A percentile compares a stretch with the other conserved stretches of the same genome.
Evolutionary conservation across 345 rosid species (phyloP).

Genomic region (Boechera stricta): DNA sequence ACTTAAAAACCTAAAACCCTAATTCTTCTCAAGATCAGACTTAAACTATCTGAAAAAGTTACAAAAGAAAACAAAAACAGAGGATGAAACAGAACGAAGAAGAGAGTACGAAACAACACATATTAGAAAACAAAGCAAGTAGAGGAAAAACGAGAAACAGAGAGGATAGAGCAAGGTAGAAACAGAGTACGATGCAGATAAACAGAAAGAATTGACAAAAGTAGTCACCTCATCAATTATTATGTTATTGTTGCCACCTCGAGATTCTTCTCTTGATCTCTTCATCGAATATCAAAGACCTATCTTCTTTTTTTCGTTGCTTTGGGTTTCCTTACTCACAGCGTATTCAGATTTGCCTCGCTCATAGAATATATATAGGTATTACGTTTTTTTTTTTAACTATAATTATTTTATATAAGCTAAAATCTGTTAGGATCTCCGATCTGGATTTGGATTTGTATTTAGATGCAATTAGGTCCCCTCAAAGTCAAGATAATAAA

Average conservation of each 20-base stretch:
- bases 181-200: constrained; percentile 11
- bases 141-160: too few species aligned
- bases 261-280: neutral
- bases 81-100: neutral
- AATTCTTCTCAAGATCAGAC: neutral
- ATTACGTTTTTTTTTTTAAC: too few species aligned
- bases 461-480: too few species aligned
- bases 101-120: too few species aligned
- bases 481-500: too few species aligned
- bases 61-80: neutral
- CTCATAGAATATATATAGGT: neutral
- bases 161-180: neutral
- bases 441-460: too few species aligned
- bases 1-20: constrained; percentile 11
- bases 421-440: too few species aligned
- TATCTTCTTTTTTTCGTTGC: neutral
- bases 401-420: too few species aligned
- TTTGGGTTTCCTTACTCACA: neutral
- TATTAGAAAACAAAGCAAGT: too few species aligned
- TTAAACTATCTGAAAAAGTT: neutral
- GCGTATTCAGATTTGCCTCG: constrained; percentile 26
- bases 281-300: neutral
- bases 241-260: neutral
- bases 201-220: neutral
- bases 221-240: constrained; percentile 11